Base-by-base conservation (phyloP, 164 flowering plant genomes). In the Magnolia officinalis region DNA sequence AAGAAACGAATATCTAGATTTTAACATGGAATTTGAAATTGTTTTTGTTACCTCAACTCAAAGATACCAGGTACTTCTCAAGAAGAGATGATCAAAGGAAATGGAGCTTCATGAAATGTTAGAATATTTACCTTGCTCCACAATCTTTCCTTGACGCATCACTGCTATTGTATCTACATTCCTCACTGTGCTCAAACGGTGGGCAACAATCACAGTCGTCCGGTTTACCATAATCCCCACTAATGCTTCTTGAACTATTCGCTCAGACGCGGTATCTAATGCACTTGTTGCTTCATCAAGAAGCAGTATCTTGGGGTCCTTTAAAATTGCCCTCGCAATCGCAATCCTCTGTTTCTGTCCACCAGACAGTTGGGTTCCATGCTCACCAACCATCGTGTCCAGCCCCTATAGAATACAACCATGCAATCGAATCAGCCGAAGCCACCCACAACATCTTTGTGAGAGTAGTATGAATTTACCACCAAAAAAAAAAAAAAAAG, bases 241-340 rank as follows among this genome's bases (percentile, higher is more conserved):
- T 1, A 93, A 77, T n/a, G 98, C 96, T 51, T 89, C 90, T 74
- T 93, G 95, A 5, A 91, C 94, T 9, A 88, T 67, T 0, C 85
- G 81, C 69, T 91, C 98, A 1, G 96, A 91, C 70, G 89, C 90
- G 0, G 90, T 83, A 80, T 93, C 96, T 21, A 92, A 72, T 0
- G 97, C 97, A 76, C 95, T 92, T 31, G 97, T 92, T 20, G 94
- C 95, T 77, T 92, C 97, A 79, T 92, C 97, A 77, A 92, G 95
- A 26, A 92, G 92, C 24, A 91, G 85, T 67, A 91, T 90, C 81
- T 75, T 88, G 1, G 95, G 97, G 74, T 92, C 84, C 84, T 91
- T 92, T 55, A 92, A 21, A 58, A 92, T 91, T 23, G 93, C 94
- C 72, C 97, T 84, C 9, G 97, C 91, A 73, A 92, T 90, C 6